Conservation (phyloP, 768 basidiomycete species). For the Chalciporus piperatus region DNA sequence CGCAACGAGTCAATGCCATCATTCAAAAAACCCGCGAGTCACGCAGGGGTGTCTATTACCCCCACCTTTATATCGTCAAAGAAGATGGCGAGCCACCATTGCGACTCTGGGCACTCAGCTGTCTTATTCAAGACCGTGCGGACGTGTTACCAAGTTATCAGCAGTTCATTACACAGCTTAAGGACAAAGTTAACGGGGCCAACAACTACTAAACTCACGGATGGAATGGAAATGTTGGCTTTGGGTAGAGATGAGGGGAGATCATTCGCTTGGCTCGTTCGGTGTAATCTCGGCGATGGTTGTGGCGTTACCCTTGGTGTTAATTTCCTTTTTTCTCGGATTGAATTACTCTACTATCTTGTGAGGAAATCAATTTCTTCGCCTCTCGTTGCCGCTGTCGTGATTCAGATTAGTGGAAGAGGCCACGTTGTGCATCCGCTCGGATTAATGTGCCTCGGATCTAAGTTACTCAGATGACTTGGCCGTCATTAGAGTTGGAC, state of each 20-base stretch:
- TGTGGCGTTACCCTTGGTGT: conserved; percentile 1
- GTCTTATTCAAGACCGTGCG: conserved; percentile 92
- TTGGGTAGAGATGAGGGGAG: neutral
- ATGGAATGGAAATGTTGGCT: neutral
- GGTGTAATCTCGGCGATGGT: neutral
- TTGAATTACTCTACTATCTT: neutral
- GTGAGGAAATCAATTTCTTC: neutral
- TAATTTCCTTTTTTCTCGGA: neutral
- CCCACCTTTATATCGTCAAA: conserved; percentile 94
- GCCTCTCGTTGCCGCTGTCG: neutral
- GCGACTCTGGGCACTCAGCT: conserved; percentile 91
- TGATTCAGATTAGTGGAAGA: neutral
- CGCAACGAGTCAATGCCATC: conserved; percentile 91
- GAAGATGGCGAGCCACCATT: conserved; percentile 96
- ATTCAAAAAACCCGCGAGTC: conserved; percentile 93
- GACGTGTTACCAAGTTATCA: conserved; percentile 95
- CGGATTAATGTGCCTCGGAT: neutral
- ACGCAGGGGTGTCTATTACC: conserved; percentile 89
- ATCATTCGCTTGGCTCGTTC: neutral
- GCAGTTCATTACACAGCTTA: conserved; percentile 86
- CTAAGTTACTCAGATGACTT: too few relatives aligned
- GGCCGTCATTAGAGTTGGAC: too few relatives aligned
- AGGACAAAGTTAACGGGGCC: conserved; percentile 65
- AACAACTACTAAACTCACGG: conserved; percentile 26
- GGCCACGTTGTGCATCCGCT: too few relatives aligned